A percentile compares a stretch with the other conserved stretches of the same genome.
Evolutionary conservation across 805 yeast species (phyloP).

Genomic region (Yamadazyma laniorum): DNA sequence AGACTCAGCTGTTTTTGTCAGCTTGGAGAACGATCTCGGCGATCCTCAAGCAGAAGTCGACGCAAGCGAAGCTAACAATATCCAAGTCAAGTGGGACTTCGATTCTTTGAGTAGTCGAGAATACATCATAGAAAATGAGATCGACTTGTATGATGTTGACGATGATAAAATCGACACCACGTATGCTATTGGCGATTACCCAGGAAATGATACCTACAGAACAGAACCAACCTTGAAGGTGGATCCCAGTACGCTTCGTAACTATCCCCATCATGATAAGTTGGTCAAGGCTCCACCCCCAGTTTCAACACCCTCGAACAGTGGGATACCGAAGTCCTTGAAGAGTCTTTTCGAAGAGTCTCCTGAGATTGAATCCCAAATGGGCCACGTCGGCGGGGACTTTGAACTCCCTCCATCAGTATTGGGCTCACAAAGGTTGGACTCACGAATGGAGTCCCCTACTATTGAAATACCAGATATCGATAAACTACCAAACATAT

Average conservation of each 20-base stretch:
- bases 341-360: constrained; percentile 64
- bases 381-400: constrained; percentile 10
- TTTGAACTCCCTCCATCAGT: constrained; percentile 16
- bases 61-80: constrained; percentile 15
- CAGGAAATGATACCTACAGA: constrained; percentile 20
- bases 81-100: constrained; percentile 80
- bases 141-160: constrained; percentile 38
- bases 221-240: constrained; percentile 28
- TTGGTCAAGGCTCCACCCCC: constrained; percentile 19
- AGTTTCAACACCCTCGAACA: constrained; percentile 14
- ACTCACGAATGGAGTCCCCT: constrained; percentile 50
- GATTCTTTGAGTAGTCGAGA: constrained; percentile 76
- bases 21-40: constrained; percentile 23
- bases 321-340: constrained; percentile 71
- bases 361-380: constrained; percentile 17
- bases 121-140: constrained; percentile 69
- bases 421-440: constrained; percentile 5
- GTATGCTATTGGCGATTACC: constrained; percentile 12
- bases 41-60: constrained; percentile 12
- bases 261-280: constrained; percentile 10
- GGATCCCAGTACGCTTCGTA: constrained; percentile 22
- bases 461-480: constrained; percentile 70
- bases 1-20: constrained; percentile 43
- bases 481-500: constrained; percentile 38
- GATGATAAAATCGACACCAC: constrained; percentile 26